Conservation (phyloP, 441 rosid species). For the Populus hybrid region DNA sequence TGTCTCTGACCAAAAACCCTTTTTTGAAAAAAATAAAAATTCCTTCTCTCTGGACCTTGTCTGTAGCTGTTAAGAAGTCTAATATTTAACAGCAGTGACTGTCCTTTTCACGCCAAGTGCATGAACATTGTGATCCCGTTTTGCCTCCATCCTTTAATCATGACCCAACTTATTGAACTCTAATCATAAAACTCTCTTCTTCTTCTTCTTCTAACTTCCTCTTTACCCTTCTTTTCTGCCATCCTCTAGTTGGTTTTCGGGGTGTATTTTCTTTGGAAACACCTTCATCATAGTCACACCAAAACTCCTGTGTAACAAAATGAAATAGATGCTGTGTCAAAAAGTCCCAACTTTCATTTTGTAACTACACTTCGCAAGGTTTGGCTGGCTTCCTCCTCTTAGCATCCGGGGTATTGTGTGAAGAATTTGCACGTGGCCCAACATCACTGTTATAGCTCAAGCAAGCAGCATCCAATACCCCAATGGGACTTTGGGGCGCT, state of each 20-base stretch:
- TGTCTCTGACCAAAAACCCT: slow-evolving; percentile 9
- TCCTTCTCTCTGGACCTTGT: slow-evolving; percentile 12
- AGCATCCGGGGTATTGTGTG: slow-evolving; percentile 35
- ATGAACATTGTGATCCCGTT: slow-evolving; percentile 24
- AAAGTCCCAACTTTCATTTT: background rate
- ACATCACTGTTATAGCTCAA: slow-evolving; percentile 61
- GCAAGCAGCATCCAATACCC: slow-evolving; percentile 49
- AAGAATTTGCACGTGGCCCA: slow-evolving; percentile 43
- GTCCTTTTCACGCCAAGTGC: slow-evolving; percentile 29
- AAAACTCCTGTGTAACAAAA: slow-evolving; percentile 20
- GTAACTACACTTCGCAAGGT: slow-evolving; percentile 34
- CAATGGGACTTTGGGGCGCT: slow-evolving; percentile 59
- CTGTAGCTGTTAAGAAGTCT: slow-evolving; percentile 46
- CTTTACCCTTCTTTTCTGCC: background rate
- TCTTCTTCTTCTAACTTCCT: background rate
- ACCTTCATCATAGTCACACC: slow-evolving; percentile 25
- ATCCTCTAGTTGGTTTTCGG: background rate
- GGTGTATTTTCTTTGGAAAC: slow-evolving; percentile 15
- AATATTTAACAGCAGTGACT: slow-evolving; percentile 54
- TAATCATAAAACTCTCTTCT: background rate
- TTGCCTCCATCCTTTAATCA: slow-evolving; percentile 23
- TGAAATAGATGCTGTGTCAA: slow-evolving; percentile 17
- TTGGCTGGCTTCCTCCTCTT: slow-evolving; percentile 51
- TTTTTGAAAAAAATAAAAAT: background rate
- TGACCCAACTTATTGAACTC: slow-evolving; percentile 31